A percentile compares a stretch with the other conserved stretches of the same genome.
Evolutionary conservation across 305 asterid genomes (phyloP).

Genomic region (Ilex paraguariensis): DNA sequence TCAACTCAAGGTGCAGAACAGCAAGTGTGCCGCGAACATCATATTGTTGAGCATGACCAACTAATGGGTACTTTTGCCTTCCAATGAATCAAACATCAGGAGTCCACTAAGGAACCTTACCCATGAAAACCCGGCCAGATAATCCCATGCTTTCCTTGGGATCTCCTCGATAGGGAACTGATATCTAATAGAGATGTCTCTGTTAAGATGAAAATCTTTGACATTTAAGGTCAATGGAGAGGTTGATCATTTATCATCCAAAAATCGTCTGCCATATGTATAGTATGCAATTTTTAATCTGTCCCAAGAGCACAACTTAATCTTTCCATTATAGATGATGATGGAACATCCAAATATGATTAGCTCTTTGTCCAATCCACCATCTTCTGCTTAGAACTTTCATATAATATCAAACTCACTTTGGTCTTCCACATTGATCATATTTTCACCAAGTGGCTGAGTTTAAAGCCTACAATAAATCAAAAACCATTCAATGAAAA

Average conservation of each 20-base stretch:
- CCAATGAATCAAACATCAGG: background rate
- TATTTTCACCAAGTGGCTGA: background rate
- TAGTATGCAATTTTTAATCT: background rate
- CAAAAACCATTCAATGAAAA: no score
- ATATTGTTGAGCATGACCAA: conserved; percentile 1
- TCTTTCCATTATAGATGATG: background rate
- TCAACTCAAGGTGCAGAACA: background rate
- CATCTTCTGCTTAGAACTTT: background rate
- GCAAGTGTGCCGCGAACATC: background rate
- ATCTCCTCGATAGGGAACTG: background rate
- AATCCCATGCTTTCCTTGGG: background rate
- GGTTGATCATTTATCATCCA: background rate
- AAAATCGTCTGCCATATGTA: background rate
- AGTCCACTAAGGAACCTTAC: conserved; percentile 1
- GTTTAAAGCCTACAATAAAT: no score
- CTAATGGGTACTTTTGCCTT: background rate
- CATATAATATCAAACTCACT: no score
- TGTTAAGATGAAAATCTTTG: background rate
- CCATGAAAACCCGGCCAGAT: background rate
- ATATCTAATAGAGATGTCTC: background rate
- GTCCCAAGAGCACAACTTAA: background rate
- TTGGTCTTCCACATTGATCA: background rate
- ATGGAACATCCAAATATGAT: background rate
- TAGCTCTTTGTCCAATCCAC: background rate
- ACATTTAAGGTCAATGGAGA: background rate